Evolutionary conservation across 1,284 basidiomycete species (phyloP), one percentile per base, ranked within the genome.

Genomic region (Austroboletus rostrupii): DNA sequence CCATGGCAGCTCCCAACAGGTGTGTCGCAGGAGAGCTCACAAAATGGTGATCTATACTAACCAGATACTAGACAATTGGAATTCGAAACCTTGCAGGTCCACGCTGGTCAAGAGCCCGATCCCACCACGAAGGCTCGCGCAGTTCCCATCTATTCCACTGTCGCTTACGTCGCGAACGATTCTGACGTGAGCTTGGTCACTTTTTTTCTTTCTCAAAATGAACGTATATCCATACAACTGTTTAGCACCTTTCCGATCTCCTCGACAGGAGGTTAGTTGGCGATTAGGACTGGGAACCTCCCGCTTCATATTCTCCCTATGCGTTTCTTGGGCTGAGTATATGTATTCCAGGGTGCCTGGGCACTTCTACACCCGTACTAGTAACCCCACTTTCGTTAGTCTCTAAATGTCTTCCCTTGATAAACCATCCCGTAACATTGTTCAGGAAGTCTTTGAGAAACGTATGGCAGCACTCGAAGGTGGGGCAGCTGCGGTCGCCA

Each of bases 381-480:
- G 85, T 26, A 93, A 95, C 67, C 92, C 92, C 10, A 94, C 92
- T 4, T 81, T 87, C 47, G 85, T 86, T 62, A 49, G 81, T 77
- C 13, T 13, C 2, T 12, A 21, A 29, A 23, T 17, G 20, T 13
- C 29, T 44, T 2, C 37, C 11, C 2, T 19, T 2, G 23, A 26
- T 4, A 11, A 36, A 16, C 17, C 33, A 2, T 36, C 31, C 12
- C 43, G 16, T 52, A 44, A 45, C 2, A n/a, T 36, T 36, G 16
- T n/a, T 5, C 19, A 86, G 81, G 85, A 85, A 58, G 87, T 93
- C 6, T 92, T 95, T 57, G 91, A 95, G 69, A 81, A 87, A 60
- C 81, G 92, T 19, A 84, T 94, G 3, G 85, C 90, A 2, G 87
- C 87, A 0, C 77, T 94, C 28, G 91, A 94, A 64, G 88, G 89